Percentiles rank a stretch among this genome's conserved stretches.
Evolutionary conservation across 257 asterid genomes (phyloP).

Genomic region (Solanum sejunctum): DNA sequence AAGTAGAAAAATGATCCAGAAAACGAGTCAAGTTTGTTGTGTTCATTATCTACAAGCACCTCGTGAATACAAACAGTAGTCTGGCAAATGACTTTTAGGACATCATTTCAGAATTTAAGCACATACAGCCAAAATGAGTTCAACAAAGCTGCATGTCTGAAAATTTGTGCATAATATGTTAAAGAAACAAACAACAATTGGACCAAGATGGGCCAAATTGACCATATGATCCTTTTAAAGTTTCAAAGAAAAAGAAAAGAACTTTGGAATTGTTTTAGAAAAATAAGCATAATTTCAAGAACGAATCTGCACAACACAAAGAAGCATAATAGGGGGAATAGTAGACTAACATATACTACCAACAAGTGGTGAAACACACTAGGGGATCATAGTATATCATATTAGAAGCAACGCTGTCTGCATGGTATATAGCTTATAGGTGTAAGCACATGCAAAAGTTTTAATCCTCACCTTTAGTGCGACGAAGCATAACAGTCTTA

Average conservation of each 20-base stretch:
- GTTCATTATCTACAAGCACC: not conserved
- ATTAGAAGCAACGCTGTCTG: not conserved
- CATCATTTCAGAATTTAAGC: not conserved
- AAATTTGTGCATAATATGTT: not conserved
- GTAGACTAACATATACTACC: not conserved
- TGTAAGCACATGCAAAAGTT: not conserved
- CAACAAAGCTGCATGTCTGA: not conserved
- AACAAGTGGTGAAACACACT: not conserved
- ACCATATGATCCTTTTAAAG: not conserved
- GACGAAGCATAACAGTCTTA: slow-evolving; percentile 88
- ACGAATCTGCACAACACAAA: not conserved
- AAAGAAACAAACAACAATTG: not conserved
- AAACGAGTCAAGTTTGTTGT: not conserved
- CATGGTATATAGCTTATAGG: not conserved
- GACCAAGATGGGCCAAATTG: not conserved
- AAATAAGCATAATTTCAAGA: not conserved
- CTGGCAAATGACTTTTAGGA: not conserved
- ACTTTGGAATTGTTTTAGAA: not conserved
- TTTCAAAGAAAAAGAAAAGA: not conserved
- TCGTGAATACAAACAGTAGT: not conserved
- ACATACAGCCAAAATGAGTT: not conserved
- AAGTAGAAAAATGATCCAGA: not conserved
- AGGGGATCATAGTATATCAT: not conserved
- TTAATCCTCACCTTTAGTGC: slow-evolving; percentile 62
- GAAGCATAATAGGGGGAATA: not conserved